phyloP scores from a whole-genome alignment of 345 rosid genomes.

The Arabis hirsuta region DNA sequence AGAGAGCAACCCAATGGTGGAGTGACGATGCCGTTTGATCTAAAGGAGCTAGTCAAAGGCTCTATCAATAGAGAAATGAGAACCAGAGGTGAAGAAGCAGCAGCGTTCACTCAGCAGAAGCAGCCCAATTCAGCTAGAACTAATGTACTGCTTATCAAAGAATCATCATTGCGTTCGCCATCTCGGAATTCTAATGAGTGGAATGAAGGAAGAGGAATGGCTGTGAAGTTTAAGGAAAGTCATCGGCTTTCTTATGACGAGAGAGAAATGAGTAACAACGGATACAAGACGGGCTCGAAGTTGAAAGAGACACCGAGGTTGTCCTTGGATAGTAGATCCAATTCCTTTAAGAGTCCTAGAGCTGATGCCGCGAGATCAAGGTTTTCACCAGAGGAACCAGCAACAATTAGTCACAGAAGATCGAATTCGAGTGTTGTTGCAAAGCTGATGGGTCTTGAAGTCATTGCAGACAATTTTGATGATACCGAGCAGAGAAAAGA shows the following conservation, averaged over 20 bases:
- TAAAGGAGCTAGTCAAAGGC: constrained; percentile 63
- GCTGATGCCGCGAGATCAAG: constrained; percentile 47
- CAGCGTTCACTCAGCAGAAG: constrained; percentile 38
- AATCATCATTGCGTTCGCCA: constrained; percentile 52
- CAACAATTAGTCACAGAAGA: constrained; percentile 50
- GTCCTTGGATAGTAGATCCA: constrained; percentile 79
- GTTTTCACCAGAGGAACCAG: constrained; percentile 37
- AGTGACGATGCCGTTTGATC: constrained; percentile 44
- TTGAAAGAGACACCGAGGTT: constrained; percentile 82
- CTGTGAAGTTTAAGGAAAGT: constrained; percentile 50
- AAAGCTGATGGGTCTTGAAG: constrained; percentile 91
- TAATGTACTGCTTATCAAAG: constrained; percentile 47
- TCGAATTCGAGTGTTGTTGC: constrained; percentile 70
- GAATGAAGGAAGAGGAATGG: constrained; percentile 44
- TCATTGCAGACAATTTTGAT: constrained; percentile 47
- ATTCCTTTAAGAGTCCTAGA: constrained; percentile 51
- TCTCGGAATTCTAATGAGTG: constrained; percentile 46
- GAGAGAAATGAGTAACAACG: constrained; percentile 56
- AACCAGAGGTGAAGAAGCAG: constrained; percentile 31
- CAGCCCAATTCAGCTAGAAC: constrained; percentile 48
- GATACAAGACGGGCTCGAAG: constrained; percentile 56
- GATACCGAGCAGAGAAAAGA: constrained; percentile 44
- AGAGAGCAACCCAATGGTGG: constrained; percentile 47
- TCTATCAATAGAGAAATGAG: constrained; percentile 69
- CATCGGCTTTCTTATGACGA: constrained; percentile 89